phyloP scores from a whole-genome alignment of 2,329 filamentous ascomycete species.

The Talaromyces pinophilus region DNA sequence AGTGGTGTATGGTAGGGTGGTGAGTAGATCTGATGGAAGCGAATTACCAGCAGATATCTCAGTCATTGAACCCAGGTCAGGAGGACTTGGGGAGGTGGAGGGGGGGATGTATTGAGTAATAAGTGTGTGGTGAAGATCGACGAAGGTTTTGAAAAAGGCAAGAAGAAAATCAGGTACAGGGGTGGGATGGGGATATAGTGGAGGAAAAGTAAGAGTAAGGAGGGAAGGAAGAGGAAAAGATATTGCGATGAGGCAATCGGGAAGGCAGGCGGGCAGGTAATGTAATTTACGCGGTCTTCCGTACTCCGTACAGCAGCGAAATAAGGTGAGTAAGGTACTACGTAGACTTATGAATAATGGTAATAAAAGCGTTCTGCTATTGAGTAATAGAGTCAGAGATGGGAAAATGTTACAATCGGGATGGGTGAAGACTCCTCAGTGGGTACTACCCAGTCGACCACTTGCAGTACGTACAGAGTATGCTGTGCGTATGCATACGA shows the following conservation, averaged over 20 bases:
- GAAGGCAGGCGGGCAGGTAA: neutral
- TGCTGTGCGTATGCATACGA: neutral
- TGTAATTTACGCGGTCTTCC: neutral
- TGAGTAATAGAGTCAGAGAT: constrained; percentile 5
- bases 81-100: constrained; percentile 30
- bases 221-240: constrained; percentile 5
- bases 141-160: constrained; percentile 25
- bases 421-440: constrained; percentile 14
- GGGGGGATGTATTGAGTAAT: constrained; percentile 7
- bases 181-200: constrained; percentile 12
- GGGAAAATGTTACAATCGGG: neutral
- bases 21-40: constrained; percentile 20
- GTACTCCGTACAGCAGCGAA: neutral
- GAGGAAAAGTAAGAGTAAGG: constrained; percentile 18
- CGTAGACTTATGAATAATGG: neutral
- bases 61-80: constrained; percentile 29
- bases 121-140: constrained; percentile 13
- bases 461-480: neutral
- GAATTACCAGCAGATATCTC: constrained; percentile 25
- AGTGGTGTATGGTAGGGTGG: constrained; percentile 22
- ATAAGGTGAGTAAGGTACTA: constrained; percentile 6
- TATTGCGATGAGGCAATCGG: constrained; percentile 21
- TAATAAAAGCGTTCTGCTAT: constrained; percentile 9
- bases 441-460: constrained; percentile 2
- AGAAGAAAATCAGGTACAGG: constrained; percentile 22